Evolutionary conservation across 257 asterid species (phyloP), one percentile per base, ranked within the genome.

Genomic region (Jaltomata sinuosa): DNA sequence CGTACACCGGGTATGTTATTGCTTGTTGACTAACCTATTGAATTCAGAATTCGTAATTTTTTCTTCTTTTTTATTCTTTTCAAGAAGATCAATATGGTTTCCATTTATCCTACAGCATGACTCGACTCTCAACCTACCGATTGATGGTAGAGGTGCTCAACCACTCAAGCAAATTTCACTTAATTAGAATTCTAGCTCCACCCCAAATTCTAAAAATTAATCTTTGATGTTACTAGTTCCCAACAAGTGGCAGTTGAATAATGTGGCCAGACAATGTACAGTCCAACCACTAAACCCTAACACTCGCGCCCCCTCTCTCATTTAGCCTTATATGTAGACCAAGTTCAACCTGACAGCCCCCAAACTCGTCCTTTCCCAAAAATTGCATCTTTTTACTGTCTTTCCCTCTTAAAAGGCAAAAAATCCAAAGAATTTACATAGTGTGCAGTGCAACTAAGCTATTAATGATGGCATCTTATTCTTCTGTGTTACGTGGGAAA

Each of bases 201-300:
- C 16, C 9, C 38, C 2, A 1, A 27, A 62, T 16, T 68, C 11
- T 27, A 27, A 25, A 61, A 76, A 55, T 25, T 19, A 79, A 36
- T 29, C 22, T 62, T 19, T 55, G 27, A 53, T 72, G 53, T 36
- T 40, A 74, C 50, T 47, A 15, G 80, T 83, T 49, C 74, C 68
- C 84, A 90, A 85, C 90, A 89, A 85, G 83, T 85, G 94, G 92
- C 91, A 83, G 90, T 84, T 87, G 85, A 65, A 83, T 55, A 80
- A 85, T 50, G 68, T 82, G 85, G 83, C 50, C 80, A 62, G 90
- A 87, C 90, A 88, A 85, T 81, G 87, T 86, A 85, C 87, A 77
- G 87, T 85, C 90, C 90, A 91, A 88, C 91, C 84, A 89, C 92
- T 85, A 85, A 88, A 82, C 79, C 88, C 87, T 88, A 77, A 79